Evolutionary conservation across 176 grass and related monocot genomes (phyloP).

Genomic region (Avena sativa): DNA sequence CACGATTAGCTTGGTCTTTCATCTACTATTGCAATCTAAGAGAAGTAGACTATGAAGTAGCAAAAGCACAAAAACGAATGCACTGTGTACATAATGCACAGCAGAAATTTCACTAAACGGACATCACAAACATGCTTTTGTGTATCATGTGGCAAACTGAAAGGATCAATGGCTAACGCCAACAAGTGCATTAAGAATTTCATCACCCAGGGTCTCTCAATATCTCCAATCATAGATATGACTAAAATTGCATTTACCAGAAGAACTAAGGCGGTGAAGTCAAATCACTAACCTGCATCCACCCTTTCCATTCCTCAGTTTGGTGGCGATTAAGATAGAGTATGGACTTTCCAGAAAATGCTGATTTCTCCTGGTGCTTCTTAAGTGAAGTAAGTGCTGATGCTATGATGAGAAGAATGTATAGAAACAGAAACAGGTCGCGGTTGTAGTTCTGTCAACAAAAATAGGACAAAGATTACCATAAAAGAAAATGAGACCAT

Average conservation of each 20-base stretch:
- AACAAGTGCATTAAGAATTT: conserved; percentile 19
- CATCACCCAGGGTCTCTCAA: not conserved
- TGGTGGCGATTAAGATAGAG: conserved; percentile 84
- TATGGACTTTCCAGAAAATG: conserved; percentile 72
- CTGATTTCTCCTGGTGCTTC: conserved; percentile 80
- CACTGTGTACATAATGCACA: not conserved
- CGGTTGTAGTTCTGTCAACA: conserved; percentile 76
- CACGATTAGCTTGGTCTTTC: conserved; percentile 20
- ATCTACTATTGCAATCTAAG: not conserved
- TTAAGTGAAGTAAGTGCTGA: conserved; percentile 75
- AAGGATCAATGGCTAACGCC: conserved; percentile 20
- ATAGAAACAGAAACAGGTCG: conserved; percentile 78
- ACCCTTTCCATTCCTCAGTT: conserved; percentile 91
- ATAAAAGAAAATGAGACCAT: conserved; percentile 23
- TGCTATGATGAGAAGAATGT: conserved; percentile 73
- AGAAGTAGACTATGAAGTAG: not conserved
- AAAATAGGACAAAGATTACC: conserved; percentile 28
- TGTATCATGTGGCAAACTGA: not conserved
- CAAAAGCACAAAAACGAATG: not conserved
- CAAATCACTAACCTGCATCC: conserved; percentile 75
- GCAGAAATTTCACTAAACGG: conserved; percentile 28
- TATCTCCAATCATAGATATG: conserved; percentile 10
- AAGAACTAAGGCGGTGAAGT: conserved; percentile 29
- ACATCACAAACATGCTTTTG: conserved; percentile 8
- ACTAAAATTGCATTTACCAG: not conserved